Base-by-base conservation (phyloP, 305 asterid species). In the Salvia sclarea region DNA sequence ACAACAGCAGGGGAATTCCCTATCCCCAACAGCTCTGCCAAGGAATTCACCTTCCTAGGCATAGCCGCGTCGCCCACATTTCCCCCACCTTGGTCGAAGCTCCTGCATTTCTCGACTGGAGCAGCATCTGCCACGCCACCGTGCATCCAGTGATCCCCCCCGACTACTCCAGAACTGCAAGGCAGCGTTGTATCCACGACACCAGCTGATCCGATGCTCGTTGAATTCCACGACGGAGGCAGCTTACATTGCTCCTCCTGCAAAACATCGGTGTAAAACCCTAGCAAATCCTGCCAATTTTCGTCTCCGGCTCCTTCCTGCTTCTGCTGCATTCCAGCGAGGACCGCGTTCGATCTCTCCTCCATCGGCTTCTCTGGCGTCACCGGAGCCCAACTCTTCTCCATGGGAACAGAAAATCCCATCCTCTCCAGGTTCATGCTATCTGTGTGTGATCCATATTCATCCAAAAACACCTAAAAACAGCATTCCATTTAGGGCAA, bases 281-380 rank as follows among this genome's bases (percentile, higher is more conserved):
- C 92, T 0, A 87, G 55, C 79, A 87, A 73, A 30, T 86, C 88
- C 44, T 70, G 47, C 95, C 95, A 87, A 38, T 75, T 74, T 70
- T 66, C 65, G 14, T 37, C 73, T 74, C 37, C 65, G 14, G 37
- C 73, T 74, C 37, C 58, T 9, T 13, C 35, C 59, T 63, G 78
- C 48, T 70, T 76, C 53, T 66, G 75, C 58, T 57, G 73, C 72
- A 63, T 59, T 43, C 64, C 77, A 40, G 53, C 30, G 6, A 1
- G 33, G 33, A 1, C 33, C 5, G 33, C 6, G 24, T 63, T 45
- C 1, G 70, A 33, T 33, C 70, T 48, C 8, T 31, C 49, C 60
- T 12, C 50, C 28, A 53, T 69, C 7, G 76, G 77, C 81, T 76
- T 79, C 31, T 75, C 79, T 12, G 81, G 82, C 22, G 79, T 75